Conservation (phyloP, 176 grass and related monocot species). For the Dactylis glomerata region DNA sequence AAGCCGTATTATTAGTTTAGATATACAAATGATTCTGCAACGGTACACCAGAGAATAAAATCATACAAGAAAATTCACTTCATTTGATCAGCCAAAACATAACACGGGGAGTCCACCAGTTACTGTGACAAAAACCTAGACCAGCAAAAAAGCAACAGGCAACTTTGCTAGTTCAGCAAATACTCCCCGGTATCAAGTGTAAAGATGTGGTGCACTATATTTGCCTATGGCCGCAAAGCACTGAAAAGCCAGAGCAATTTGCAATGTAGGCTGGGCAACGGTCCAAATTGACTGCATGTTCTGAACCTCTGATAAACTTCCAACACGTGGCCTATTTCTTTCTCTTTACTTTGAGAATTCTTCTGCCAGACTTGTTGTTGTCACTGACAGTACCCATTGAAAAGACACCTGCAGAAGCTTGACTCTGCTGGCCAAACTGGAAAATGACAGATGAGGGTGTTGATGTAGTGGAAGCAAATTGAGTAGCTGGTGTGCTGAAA, state of each 20-base stretch:
- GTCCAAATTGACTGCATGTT: neutral
- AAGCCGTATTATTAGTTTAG: neutral
- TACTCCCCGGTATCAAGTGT: neutral
- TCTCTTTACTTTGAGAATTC: slow-evolving; percentile 41
- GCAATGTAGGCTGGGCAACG: neutral
- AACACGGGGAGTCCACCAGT: neutral
- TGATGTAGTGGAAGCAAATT: slow-evolving; percentile 18
- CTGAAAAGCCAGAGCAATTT: slow-evolving; percentile 20
- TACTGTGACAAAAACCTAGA: slow-evolving; percentile 6
- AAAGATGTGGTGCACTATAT: neutral
- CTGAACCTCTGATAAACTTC: neutral
- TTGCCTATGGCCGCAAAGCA: neutral
- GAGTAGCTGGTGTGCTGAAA: slow-evolving; percentile 13
- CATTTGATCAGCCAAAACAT: neutral
- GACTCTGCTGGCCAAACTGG: slow-evolving; percentile 39
- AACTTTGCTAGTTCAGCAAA: slow-evolving; percentile 16
- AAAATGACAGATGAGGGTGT: slow-evolving; percentile 20
- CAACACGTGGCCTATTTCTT: slow-evolving; percentile 26
- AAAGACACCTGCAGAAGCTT: slow-evolving; percentile 36
- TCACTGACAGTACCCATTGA: slow-evolving; percentile 22
- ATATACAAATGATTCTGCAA: neutral
- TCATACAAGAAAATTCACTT: slow-evolving; percentile 8
- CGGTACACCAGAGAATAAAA: neutral
- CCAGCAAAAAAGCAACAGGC: neutral
- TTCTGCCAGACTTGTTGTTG: slow-evolving; percentile 35